Percentiles rank a stretch among this genome's conserved stretches.
Evolutionary conservation across 176 grass and related monocot species (phyloP).

Genomic region (Aegilops bicornis): DNA sequence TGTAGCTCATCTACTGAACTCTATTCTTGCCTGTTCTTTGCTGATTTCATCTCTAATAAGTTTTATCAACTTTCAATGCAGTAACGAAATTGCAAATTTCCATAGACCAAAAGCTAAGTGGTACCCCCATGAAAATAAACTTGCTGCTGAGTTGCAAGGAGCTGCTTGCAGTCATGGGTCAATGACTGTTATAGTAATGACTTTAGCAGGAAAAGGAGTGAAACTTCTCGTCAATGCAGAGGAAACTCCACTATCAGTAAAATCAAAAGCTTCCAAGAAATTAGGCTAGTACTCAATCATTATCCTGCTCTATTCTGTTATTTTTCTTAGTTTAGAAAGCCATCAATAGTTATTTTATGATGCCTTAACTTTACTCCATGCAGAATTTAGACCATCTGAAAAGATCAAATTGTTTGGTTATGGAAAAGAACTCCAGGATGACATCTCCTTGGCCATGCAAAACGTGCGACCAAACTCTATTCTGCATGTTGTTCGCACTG

Average conservation of each 20-base stretch:
- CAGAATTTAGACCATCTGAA: constrained; percentile 82
- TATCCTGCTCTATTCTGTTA: constrained; percentile 1
- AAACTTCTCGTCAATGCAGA: constrained; percentile 83
- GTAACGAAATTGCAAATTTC: constrained; percentile 93
- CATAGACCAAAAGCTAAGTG: constrained; percentile 93
- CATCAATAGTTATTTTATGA: neutral
- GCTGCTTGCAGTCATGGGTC: constrained; percentile 54
- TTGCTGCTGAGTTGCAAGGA: constrained; percentile 66
- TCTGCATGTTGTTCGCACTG: constrained; percentile 81
- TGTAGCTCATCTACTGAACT: neutral
- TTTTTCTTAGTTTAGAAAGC: constrained; percentile 14
- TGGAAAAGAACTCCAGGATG: constrained; percentile 84
- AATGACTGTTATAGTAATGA: constrained; percentile 85
- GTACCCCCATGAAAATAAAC: constrained; percentile 91
- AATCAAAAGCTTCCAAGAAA: constrained; percentile 93
- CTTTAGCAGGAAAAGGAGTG: constrained; percentile 75
- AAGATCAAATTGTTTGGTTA: constrained; percentile 76
- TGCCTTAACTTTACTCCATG: constrained; percentile 29
- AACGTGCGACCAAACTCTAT: constrained; percentile 76
- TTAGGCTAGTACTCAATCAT: constrained; percentile 54
- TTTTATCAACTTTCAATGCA: constrained; percentile 37
- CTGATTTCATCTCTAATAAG: constrained; percentile 8
- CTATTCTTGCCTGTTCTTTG: constrained; percentile 19
- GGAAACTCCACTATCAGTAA: constrained; percentile 70
- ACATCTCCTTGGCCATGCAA: constrained; percentile 65